Conservation (phyloP, 805 yeast species). For the Ogataea philodendri region DNA sequence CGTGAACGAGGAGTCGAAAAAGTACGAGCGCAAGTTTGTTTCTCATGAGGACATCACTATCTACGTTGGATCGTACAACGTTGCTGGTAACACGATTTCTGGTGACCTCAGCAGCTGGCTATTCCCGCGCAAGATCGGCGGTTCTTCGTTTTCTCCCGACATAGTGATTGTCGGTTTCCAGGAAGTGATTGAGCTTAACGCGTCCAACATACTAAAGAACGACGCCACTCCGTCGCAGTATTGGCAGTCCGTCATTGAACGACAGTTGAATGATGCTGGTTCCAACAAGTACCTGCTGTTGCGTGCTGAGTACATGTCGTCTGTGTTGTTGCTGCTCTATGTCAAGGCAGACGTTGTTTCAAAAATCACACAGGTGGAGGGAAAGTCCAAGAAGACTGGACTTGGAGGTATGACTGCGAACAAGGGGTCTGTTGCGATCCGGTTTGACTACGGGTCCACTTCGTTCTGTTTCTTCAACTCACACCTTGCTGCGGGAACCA, state of each 20-base stretch:
- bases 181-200: conserved; percentile 89
- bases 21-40: conserved; percentile 53
- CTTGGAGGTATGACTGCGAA: conserved; percentile 96
- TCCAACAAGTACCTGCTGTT: conserved; percentile 51
- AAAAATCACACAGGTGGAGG: conserved; percentile 78
- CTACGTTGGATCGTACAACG: conserved; percentile 83
- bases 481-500: conserved; percentile 91
- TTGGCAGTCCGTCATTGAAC: conserved; percentile 72
- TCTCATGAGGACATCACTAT: conserved; percentile 57
- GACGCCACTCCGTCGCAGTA: conserved; percentile 73
- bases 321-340: conserved; percentile 62
- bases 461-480: conserved; percentile 83
- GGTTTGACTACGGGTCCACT: conserved; percentile 79
- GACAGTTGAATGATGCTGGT: conserved; percentile 50
- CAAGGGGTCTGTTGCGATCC: conserved; percentile 93
- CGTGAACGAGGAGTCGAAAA: conserved; percentile 62
- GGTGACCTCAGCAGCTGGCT: conserved; percentile 75
- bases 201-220: conserved; percentile 84
- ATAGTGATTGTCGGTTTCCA: conserved; percentile 88
- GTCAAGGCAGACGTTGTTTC: conserved; percentile 48
- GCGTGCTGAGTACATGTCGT: conserved; percentile 74
- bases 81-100: conserved; percentile 65
- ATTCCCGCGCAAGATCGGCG: conserved; percentile 64
- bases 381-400: conserved; percentile 94
- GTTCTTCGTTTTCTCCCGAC: conserved; percentile 57